Evolutionary conservation across 768 basidiomycete genomes (phyloP), one percentile per base, ranked within the genome.

Genomic region (Mycena belliarum): DNA sequence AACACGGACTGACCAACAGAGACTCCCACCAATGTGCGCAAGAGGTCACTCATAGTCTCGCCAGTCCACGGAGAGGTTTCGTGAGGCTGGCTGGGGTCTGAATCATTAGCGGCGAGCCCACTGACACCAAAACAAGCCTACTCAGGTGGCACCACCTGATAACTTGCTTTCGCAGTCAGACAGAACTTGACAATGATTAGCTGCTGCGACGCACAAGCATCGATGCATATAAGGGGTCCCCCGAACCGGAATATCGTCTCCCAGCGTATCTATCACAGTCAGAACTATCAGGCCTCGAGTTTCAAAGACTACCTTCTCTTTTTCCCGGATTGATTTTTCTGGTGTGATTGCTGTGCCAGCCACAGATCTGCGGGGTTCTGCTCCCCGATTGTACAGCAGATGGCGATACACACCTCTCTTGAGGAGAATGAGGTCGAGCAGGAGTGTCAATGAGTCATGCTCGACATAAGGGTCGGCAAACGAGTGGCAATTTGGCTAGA

Each of bases 381-480:
- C 74, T 6, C 87, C 90, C 45, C 90, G 78, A 66, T 95, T 95
- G 65, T 89, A 94, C 28, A 94, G 72, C 18, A 94, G 71, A 72
- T 94, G 92, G 18, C 88, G 79, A 67, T 88, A 93, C 4, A 93
- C 92, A 14, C 83, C 91, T 35, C 87, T 74, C 70, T 93, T 93
- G 23, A 95, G 78, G 23, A 94, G 78, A 49, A 94, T 88, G 2
- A 95, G 79, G 72, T 95, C 93, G 38, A 94, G 78, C 6, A 90
- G 72, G 20, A 93, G 74, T 2, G 84, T 87, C 58, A 93, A 72
- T 0, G 78, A 74, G 68, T 93, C 91, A 60, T 93, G 87, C 68
- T 95, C 92, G 58, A 93, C 89, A 64, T 93, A 94, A 55, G 90
- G 90, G 71, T 95, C 93, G 0, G 86, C 91, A 65, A 93, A 92